These are phyloP conservation scores for Sclerotinia trifoliorum DNA, from an alignment of 2,329 filamentous ascomycete genomes.

Conservation along the genomic window DNA sequence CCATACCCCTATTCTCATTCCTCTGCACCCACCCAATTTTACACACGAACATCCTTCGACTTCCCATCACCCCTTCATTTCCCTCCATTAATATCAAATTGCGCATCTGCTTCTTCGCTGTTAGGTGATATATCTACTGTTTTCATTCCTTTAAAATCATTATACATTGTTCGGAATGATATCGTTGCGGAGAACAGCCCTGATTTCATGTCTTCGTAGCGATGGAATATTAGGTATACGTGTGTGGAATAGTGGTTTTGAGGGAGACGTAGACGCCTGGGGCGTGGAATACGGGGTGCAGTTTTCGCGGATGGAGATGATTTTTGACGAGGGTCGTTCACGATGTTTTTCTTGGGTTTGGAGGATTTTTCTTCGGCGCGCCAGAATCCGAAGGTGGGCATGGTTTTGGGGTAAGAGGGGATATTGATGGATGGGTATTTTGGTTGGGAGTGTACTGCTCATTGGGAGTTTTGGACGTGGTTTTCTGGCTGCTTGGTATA, in stretches of 20 bases:
- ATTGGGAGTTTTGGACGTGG: too few relatives aligned
- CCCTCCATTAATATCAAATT: neutral
- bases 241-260: neutral
- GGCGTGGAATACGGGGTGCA: neutral
- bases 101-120: neutral
- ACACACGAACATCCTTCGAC: neutral
- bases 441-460: neutral
- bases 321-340: neutral
- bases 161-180: neutral
- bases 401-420: too few relatives aligned
- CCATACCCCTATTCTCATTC: neutral
- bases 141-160: neutral
- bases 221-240: neutral
- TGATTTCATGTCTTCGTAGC: neutral
- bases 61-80: neutral
- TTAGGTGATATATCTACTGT: neutral
- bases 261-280: neutral
- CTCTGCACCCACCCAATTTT: slow-evolving; percentile 6
- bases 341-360: neutral
- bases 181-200: neutral
- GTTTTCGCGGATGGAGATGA: neutral
- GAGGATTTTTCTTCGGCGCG: neutral
- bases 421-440: too few relatives aligned
- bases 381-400: too few relatives aligned
- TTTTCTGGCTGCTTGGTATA: neutral